Evolutionary conservation across 495 filamentous ascomycete genomes (phyloP), one percentile per base, ranked within the genome.

Genomic region (Annulohypoxylon bovei): DNA sequence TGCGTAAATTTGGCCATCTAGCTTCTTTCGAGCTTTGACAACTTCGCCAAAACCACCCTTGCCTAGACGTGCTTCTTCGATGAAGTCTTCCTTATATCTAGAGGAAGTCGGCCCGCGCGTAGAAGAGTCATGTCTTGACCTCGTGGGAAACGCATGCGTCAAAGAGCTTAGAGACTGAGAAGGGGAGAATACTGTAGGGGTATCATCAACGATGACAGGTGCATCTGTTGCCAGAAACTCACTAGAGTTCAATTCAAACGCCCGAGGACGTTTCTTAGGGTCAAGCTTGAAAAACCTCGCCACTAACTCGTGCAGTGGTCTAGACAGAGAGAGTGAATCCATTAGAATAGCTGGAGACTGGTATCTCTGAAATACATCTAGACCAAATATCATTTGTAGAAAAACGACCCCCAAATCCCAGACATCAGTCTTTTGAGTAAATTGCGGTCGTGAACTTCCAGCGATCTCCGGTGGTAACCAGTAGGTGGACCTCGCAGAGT

Each of bases 41-140:
- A 99, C 95, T 80, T 98, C 92, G 28, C 96, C 95, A 78, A 96
- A 99, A 1, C 95, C 96, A 14, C 95, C 95, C 79, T 93, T 95
- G 25, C 96, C 95, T 18, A 99, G 82, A 1, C 91, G 88, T 16
- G 93, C 94, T 64, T 92, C 88, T 78, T 98, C 95, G 20, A 92
- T 89, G 75, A 96, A 99, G 72, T 98, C 96, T 73, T 90, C 90
- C 32, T 83, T 84, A 74, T 98, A 99, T 46, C 93, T 86, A 1
- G 93, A 95, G 27, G 86, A 83, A 2, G 77, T 67, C 3, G 78
- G 77, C 16, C 73, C 75, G 7, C 74, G 77, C 60, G 76, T 81
- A 65, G 81, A 82, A 5, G 87, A 89, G 20, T 87, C 84, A 35
- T 79, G 85, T 37, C 86, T 81, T 22, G 73, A 67, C 16, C 82